Conservation (phyloP, 768 basidiomycete genomes). For the Panaeolus cyanescens region DNA sequence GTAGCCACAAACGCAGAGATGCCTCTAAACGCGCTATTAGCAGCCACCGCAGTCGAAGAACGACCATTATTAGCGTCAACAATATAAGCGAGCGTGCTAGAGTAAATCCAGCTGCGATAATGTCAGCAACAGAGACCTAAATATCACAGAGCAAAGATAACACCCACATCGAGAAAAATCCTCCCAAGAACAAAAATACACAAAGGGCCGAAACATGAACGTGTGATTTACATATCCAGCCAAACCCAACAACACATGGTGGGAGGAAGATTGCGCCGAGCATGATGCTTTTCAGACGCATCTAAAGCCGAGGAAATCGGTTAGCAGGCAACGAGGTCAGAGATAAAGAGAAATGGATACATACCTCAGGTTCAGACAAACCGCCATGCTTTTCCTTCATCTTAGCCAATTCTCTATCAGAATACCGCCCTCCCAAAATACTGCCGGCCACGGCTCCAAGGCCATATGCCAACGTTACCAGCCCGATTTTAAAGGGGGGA, state of each 20-base stretch:
- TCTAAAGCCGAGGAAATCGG: conserved; percentile 39
- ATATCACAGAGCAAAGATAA: background rate
- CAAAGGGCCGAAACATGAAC: conserved; percentile 69
- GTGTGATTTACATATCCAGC: conserved; percentile 70
- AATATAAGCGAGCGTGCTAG: conserved; percentile 70
- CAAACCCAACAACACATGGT: conserved; percentile 64
- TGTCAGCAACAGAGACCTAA: background rate
- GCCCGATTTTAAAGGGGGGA: conserved; percentile 68
- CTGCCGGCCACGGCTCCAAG: conserved; percentile 43
- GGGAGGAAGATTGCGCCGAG: conserved; percentile 62
- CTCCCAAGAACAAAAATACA: conserved; percentile 69
- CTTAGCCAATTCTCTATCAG: conserved; percentile 39
- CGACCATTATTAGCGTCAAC: conserved; percentile 87
- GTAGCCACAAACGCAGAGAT: conserved; percentile 65
- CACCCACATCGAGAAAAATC: conserved; percentile 74
- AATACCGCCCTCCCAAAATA: conserved; percentile 46
- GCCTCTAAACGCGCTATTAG: conserved; percentile 79
- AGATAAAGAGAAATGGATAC: conserved; percentile 9
- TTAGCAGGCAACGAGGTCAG: background rate
- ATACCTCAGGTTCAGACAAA: conserved; percentile 63
- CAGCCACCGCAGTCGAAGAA: conserved; percentile 72
- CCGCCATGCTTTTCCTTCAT: conserved; percentile 42
- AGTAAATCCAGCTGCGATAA: conserved; percentile 33
- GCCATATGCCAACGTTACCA: conserved; percentile 78
- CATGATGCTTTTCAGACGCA: conserved; percentile 69